These are phyloP conservation scores for Poa annua DNA, from an alignment of 176 grass and related monocot genomes.

Conservation along the genomic window DNA sequence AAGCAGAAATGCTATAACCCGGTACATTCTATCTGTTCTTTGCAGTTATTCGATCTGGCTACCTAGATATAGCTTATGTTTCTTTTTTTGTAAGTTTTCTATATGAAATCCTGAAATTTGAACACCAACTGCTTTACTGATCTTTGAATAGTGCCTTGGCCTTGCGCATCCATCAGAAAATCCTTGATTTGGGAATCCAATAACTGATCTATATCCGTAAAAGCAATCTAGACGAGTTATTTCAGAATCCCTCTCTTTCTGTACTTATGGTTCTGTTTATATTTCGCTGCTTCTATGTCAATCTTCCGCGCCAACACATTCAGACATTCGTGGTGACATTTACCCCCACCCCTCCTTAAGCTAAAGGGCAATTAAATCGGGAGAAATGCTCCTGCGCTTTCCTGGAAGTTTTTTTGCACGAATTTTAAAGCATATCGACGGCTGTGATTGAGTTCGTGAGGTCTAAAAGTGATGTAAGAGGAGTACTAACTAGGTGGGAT, in stretches of 20 bases:
- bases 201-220: conserved; percentile 17
- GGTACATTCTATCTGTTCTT: conserved; percentile 52
- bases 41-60: conserved; percentile 15
- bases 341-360: not conserved
- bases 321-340: not conserved
- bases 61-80: conserved; percentile 15
- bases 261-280: not conserved
- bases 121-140: not conserved
- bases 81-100: not conserved
- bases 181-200: conserved; percentile 9
- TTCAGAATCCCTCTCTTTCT: not conserved
- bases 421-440: too few species aligned
- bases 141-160: conserved; percentile 20
- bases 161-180: conserved; percentile 2
- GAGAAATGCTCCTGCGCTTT: too few species aligned
- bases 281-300: not conserved
- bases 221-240: conserved; percentile 19
- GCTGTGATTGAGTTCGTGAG: too few species aligned
- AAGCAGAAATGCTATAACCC: conserved; percentile 99
- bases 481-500: too few species aligned
- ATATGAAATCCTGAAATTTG: conserved; percentile 4
- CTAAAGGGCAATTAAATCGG: conserved; percentile 7
- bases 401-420: too few species aligned
- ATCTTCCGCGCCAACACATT: not conserved
- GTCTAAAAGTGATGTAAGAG: too few species aligned